phyloP scores from a whole-genome alignment of 2,329 filamentous ascomycete species.

The Cyphellophora attinorum region DNA sequence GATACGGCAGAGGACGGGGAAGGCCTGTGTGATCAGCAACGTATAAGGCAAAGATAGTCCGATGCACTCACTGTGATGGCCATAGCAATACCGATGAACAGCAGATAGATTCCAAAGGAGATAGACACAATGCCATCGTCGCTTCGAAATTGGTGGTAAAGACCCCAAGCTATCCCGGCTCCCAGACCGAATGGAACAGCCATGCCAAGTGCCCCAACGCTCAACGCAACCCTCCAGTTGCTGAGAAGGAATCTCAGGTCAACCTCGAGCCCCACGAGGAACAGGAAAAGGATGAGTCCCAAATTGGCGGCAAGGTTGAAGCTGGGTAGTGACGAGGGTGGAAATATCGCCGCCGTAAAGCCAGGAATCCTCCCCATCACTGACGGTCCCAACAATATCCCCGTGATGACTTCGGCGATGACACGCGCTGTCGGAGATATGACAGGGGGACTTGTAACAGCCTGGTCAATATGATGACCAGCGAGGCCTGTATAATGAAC shows the following conservation, averaged over 20 bases:
- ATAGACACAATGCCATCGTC: constrained; percentile 49
- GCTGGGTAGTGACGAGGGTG: constrained; percentile 61
- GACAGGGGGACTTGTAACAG: constrained; percentile 67
- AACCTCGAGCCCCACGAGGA: constrained; percentile 79
- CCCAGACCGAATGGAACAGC: constrained; percentile 73
- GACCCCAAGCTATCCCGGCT: constrained; percentile 67
- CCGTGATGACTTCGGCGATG: constrained; percentile 77
- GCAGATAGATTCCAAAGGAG: constrained; percentile 52
- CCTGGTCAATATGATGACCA: constrained; percentile 68
- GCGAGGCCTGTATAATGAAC: constrained; percentile 65
- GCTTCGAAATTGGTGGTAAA: constrained; percentile 63
- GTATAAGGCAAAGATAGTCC: background rate
- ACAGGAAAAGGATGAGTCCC: constrained; percentile 75
- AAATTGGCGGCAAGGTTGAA: constrained; percentile 72
- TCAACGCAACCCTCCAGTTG: constrained; percentile 72
- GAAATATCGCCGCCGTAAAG: constrained; percentile 70
- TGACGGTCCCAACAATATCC: constrained; percentile 75
- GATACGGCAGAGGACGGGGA: constrained; percentile 89
- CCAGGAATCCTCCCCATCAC: constrained; percentile 79
- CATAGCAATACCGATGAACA: constrained; percentile 88
- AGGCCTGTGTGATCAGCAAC: constrained; percentile 48
- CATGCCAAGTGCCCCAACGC: constrained; percentile 73
- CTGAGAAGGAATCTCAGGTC: constrained; percentile 66
- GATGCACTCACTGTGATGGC: constrained; percentile 63
- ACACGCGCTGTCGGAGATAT: constrained; percentile 68